Base-by-base conservation (phyloP, 2,329 filamentous ascomycete genomes). In the Paradendryphiella salina region DNA sequence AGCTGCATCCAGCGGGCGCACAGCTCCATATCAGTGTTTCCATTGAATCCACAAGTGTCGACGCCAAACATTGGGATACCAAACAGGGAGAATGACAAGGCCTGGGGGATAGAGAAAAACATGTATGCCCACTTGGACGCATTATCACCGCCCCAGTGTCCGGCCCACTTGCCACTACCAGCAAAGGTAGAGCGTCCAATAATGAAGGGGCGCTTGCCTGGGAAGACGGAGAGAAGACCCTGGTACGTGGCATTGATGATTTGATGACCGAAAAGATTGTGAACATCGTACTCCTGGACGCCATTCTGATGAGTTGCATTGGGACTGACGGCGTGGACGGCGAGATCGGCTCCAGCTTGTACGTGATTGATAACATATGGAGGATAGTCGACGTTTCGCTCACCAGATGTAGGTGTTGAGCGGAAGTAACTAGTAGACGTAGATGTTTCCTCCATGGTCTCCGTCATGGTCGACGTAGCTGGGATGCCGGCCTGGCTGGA, bases 151-250 rank as follows among this genome's bases (percentile, higher is more conserved):
- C 89, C 88, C 89, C 89, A 95, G 72, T 94, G 89, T 1, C 88
- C 89, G 1, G 88, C 86, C 76, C 82, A 87, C 68, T 83, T 84
- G 1, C 90, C 90, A 0, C 84, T 84, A 3, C 90, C 89, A 8
- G 88, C 81, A 65, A 93, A 94, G 1, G 89, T 94, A 32, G 86
- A 89, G 13, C 90, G 85, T 0, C 87, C 88, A 63, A 96, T 90
- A 66, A 96, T 88, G 73, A 95, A 89, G 0, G 90, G 90, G 0
- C 90, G 84, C 69, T 88, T 88, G 11, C 75, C 78, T 0, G 87
- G 84, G 52, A 84, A 83, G 14, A 89, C 77, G 2, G 77, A 70
- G 3, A 86, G 75, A 26, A 94, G 81, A 50, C 84, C 88, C 38
- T 86, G 76, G 66, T 90, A 90, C 0, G 90, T 94, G 8, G 88